A percentile compares a stretch with the other conserved stretches of the same genome.
These are phyloP conservation scores for Marsdenia floribunda DNA, from an alignment of 257 asterid species.

Conservation along the genomic window DNA sequence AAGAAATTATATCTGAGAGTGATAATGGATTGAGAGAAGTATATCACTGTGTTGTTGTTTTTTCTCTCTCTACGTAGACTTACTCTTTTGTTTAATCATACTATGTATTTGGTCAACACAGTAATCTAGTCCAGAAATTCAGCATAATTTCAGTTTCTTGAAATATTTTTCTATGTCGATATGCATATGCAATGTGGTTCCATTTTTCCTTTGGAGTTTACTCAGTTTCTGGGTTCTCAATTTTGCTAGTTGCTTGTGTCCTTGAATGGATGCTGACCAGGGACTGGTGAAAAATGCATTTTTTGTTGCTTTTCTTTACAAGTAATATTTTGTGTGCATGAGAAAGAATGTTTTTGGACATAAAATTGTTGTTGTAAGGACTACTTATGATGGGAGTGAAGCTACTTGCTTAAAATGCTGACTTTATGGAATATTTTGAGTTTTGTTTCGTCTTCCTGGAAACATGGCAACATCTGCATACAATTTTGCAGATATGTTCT, in stretches of 20 bases:
- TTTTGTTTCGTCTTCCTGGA: neutral
- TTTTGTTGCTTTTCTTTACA: neutral
- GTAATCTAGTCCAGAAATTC: neutral
- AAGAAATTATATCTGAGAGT: neutral
- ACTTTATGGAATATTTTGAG: neutral
- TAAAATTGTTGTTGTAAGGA: neutral
- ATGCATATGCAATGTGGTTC: too few species aligned
- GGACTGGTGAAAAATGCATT: neutral
- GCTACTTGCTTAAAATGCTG: neutral
- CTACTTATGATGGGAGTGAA: neutral
- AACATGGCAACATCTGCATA: neutral
- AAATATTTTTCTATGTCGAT: too few species aligned
- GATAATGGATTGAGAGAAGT: neutral
- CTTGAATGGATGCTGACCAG: too few species aligned
- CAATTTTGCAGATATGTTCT: neutral
- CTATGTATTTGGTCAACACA: neutral
- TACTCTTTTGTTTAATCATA: neutral
- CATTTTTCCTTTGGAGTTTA: neutral
- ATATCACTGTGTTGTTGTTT: neutral
- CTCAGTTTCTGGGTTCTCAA: too few species aligned
- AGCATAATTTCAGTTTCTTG: slow-evolving; percentile 3
- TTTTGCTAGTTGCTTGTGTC: too few species aligned
- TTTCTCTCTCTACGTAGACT: neutral
- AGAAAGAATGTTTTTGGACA: neutral
- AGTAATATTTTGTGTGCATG: neutral